phyloP scores from a whole-genome alignment of 1,139 yeast species.

The Candida freyschussii region DNA sequence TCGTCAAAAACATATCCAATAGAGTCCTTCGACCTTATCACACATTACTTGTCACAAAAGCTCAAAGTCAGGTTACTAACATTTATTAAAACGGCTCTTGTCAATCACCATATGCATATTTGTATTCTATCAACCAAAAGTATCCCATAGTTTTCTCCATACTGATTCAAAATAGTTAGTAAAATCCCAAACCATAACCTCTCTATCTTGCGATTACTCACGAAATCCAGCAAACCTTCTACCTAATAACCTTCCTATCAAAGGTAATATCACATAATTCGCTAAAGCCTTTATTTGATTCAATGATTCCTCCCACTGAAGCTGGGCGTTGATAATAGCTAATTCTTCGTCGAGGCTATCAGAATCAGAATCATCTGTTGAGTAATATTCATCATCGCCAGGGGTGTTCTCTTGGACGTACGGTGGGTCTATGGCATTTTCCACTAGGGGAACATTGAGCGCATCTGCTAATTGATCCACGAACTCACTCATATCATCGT shows the following conservation, averaged over 20 bases:
- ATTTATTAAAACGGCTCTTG: constrained; percentile 1
- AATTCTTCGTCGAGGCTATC: constrained; percentile 20
- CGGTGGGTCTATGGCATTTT: too few species aligned
- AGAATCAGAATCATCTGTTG: constrained; percentile 11
- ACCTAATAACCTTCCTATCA: constrained; percentile 68
- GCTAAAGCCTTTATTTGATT: constrained; percentile 55
- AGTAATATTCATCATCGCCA: neutral
- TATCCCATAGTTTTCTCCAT: constrained; percentile 22
- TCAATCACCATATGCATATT: constrained; percentile 1
- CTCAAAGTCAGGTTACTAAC: constrained; percentile 11
- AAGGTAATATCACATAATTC: constrained; percentile 57
- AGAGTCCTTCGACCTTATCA: constrained; percentile 22
- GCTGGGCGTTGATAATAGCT: constrained; percentile 45
- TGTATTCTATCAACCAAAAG: constrained; percentile 8
- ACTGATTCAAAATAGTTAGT: constrained; percentile 9
- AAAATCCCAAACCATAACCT: neutral
- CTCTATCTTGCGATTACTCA: constrained; percentile 4
- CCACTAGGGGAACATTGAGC: too few species aligned
- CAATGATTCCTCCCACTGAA: constrained; percentile 78
- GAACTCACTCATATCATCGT: too few species aligned
- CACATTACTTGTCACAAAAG: constrained; percentile 10
- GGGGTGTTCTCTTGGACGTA: too few species aligned
- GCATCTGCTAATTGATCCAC: too few species aligned
- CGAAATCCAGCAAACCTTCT: constrained; percentile 48
- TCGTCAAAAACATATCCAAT: constrained; percentile 19